phyloP scores from a whole-genome alignment of 371 early-diverging fungal species.

The Rhizopus arrhizus region DNA sequence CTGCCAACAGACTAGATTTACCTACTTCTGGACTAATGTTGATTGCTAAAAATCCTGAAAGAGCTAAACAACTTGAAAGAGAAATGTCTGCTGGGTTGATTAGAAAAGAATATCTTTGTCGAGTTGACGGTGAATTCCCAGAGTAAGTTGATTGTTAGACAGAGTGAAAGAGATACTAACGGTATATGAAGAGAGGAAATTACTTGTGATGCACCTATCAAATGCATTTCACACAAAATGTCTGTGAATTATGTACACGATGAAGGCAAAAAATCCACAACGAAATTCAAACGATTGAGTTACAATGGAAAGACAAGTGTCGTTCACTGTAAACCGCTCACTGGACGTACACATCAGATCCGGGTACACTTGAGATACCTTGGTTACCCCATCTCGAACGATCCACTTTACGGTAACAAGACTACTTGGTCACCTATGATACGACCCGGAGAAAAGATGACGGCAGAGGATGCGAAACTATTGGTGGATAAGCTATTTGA shows the following conservation, averaged over 20 bases:
- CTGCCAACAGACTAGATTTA: constrained; percentile 90
- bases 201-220: constrained; percentile 80
- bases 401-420: constrained; percentile 83
- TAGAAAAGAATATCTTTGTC: constrained; percentile 85
- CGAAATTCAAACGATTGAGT: constrained; percentile 67
- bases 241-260: constrained; percentile 82
- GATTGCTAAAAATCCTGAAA: constrained; percentile 65
- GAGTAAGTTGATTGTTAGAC: constrained; percentile 39
- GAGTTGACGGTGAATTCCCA: constrained; percentile 92
- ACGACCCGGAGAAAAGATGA: constrained; percentile 28
- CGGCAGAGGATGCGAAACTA: constrained; percentile 20
- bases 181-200: constrained; percentile 52
- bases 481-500: constrained; percentile 31
- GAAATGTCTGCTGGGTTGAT: constrained; percentile 71
- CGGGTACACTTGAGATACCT: constrained; percentile 97
- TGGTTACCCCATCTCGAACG: constrained; percentile 97
- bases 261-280: constrained; percentile 82
- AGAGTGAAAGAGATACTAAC: not conserved
- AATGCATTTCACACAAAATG: constrained; percentile 81
- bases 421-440: constrained; percentile 70
- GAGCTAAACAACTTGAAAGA: constrained; percentile 69
- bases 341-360: constrained; percentile 99
- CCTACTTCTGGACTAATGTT: constrained; percentile 92
- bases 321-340: constrained; percentile 79
- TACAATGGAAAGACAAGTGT: constrained; percentile 73